Conservation (phyloP, 257 asterid species). For the Voacanga thouarsii region DNA sequence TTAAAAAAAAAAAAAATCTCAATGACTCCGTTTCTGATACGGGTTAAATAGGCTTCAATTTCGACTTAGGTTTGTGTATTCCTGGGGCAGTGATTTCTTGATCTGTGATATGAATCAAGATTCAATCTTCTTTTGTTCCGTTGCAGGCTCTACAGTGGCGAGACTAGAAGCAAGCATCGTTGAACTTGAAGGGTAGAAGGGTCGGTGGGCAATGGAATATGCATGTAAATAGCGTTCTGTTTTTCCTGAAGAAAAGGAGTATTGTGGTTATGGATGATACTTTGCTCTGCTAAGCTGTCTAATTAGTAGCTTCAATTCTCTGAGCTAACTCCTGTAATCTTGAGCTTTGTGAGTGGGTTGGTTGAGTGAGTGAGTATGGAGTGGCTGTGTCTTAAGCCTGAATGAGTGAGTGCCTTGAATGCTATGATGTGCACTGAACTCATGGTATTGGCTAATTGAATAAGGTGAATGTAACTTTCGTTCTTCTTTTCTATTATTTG, state of each 20-base stretch:
- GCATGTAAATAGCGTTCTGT: slow-evolving; percentile 36
- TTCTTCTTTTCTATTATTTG: too few species aligned
- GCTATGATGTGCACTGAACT: too few species aligned
- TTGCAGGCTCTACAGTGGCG: slow-evolving; percentile 90
- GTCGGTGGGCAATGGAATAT: not conserved
- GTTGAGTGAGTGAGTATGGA: not conserved
- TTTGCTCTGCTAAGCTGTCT: not conserved
- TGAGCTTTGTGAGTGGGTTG: too few species aligned
- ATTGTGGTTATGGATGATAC: slow-evolving; percentile 8
- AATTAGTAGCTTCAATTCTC: not conserved
- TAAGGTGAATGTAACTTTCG: too few species aligned
- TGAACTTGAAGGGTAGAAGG: slow-evolving; percentile 35
- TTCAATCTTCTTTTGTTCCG: not conserved
- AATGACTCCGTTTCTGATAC: not conserved
- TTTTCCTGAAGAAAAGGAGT: not conserved
- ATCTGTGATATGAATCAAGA: not conserved
- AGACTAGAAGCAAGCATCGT: slow-evolving; percentile 75
- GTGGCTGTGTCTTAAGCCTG: too few species aligned
- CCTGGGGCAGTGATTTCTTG: too few species aligned
- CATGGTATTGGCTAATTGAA: too few species aligned
- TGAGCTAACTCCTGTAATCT: not conserved
- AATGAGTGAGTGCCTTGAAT: too few species aligned
- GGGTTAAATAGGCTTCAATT: too few species aligned
- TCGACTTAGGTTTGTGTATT: too few species aligned
- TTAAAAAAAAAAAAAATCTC: too few species aligned